These are phyloP conservation scores for Ilyonectria destructans DNA, from an alignment of 2,329 filamentous ascomycete species.

Conservation along the genomic window DNA sequence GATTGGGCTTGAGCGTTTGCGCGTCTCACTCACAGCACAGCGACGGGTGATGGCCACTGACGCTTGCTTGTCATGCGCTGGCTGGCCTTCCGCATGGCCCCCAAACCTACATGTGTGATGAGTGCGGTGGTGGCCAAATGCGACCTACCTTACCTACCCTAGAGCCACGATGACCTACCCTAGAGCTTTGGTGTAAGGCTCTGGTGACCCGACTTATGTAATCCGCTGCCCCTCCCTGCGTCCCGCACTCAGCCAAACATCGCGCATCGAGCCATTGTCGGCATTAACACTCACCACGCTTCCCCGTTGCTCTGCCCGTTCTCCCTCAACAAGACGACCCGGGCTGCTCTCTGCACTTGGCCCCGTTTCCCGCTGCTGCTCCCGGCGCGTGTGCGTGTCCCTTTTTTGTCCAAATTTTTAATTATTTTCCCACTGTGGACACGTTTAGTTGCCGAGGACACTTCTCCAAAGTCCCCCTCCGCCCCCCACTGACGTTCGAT, in stretches of 20 bases:
- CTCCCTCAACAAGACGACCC: no score
- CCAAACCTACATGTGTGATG: not conserved
- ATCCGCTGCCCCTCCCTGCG: not conserved
- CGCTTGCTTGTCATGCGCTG: constrained; percentile 2
- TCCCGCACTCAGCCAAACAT: not conserved
- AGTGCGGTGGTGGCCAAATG: not conserved
- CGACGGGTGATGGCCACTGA: constrained; percentile 1
- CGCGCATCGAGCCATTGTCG: not conserved
- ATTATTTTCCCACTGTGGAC: not conserved
- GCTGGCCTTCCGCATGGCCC: not conserved
- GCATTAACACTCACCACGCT: not conserved
- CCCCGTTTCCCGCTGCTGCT: not conserved
- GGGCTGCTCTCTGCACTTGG: not conserved
- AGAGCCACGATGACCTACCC: no score
- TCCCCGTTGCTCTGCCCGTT: not conserved
- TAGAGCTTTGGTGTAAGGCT: not conserved
- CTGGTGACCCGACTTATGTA: not conserved
- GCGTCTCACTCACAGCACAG: not conserved
- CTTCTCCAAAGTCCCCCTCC: not conserved
- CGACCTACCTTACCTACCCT: not conserved
- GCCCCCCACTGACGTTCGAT: not conserved
- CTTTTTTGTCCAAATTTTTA: no score
- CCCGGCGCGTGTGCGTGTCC: no score
- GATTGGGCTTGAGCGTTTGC: constrained; percentile 8
- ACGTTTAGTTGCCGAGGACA: not conserved